Evolutionary conservation across 352 stramenopile species (phyloP).

Genomic region (Pythium myriotylum): DNA sequence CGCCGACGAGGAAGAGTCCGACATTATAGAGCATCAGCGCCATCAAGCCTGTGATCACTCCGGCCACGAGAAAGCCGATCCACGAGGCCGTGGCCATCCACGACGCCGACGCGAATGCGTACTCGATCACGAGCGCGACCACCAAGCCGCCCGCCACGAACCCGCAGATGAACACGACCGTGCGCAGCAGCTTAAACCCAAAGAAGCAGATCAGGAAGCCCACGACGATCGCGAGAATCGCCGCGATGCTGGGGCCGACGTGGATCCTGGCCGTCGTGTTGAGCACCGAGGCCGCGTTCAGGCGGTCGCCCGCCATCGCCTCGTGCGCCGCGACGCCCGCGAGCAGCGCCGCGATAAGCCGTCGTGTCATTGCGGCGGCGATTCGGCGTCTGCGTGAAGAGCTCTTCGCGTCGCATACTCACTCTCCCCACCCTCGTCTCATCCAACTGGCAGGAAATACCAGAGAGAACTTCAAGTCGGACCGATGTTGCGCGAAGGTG

Average conservation of each 20-base stretch:
- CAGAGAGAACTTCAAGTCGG: neutral
- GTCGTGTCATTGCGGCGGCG: neutral
- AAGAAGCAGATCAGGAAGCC: slow-evolving; percentile 35
- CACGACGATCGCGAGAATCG: slow-evolving; percentile 37
- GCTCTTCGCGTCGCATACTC: neutral
- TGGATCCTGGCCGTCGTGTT: slow-evolving; percentile 32
- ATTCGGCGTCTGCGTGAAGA: neutral
- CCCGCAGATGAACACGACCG: slow-evolving; percentile 44
- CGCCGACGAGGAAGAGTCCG: slow-evolving; percentile 48
- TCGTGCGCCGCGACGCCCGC: neutral
- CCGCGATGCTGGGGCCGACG: slow-evolving; percentile 37
- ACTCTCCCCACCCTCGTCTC: neutral
- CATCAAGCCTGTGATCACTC: slow-evolving; percentile 36
- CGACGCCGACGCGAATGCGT: slow-evolving; percentile 29
- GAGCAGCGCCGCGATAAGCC: neutral
- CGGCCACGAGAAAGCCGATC: slow-evolving; percentile 50
- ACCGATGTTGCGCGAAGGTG: neutral
- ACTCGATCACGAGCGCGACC: slow-evolving; percentile 37
- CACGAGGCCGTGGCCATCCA: slow-evolving; percentile 52
- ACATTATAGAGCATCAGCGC: slow-evolving; percentile 50
- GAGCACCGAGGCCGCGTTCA: slow-evolving; percentile 29
- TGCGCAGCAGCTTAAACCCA: slow-evolving; percentile 45
- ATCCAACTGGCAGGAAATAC: neutral
- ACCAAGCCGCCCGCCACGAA: slow-evolving; percentile 50
- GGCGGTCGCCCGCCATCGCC: slow-evolving; percentile 10